Base-by-base conservation (phyloP, 2,329 filamentous ascomycete species). In the Scedosporium minutisporum region DNA sequence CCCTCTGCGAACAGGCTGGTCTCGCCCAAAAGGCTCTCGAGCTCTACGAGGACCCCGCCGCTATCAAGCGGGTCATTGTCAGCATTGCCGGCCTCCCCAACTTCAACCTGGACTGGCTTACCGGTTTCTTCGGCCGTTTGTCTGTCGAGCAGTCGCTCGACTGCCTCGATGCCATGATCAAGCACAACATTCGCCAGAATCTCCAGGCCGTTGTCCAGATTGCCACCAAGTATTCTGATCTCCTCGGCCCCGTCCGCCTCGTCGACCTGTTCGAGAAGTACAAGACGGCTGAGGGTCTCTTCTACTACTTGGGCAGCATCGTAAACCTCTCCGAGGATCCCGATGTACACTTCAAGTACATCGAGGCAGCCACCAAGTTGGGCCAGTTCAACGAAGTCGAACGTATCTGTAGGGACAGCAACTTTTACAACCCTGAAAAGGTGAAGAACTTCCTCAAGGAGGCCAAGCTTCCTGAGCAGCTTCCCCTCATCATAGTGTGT, bases 361-460 rank as follows among this genome's bases (percentile, higher is more conserved):
- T 99, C 64, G 93, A 99, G 77, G 92, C 95, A 63, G 95, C 96
- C 38, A 96, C 93, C 25, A 90, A 87, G 72, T 96, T 96, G 85
- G 87, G 88, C 33, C 93, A 99, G 76, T 86, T 96, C 71, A 93
- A 91, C 67, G 95, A 99, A 72, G 95, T 99, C 21, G 93, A 99
- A 82, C 90, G 95, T 62, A 93, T 99, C 71, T 97, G 93, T 79
- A 87, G 96, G 65, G 95, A 99, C 75, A 96, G 89, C 82, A 92
- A 89, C 74, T 83, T 84, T 71, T 93, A 92, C 77, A 93, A 97
- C 74, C 84, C 92, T 0, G 92, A 97, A 76, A 96, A 96, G 81
- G 91, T 97, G 63, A 97, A 97, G 83, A 99, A 99, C 80, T 99
- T 97, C 85, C 80, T 99, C 65, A 99, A 99, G 80, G 96, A 99